Percentiles rank a stretch among this genome's conserved stretches.
Conservation (phyloP, 1,284 basidiomycete species). For the Ganoderma lingzhi region DNA sequence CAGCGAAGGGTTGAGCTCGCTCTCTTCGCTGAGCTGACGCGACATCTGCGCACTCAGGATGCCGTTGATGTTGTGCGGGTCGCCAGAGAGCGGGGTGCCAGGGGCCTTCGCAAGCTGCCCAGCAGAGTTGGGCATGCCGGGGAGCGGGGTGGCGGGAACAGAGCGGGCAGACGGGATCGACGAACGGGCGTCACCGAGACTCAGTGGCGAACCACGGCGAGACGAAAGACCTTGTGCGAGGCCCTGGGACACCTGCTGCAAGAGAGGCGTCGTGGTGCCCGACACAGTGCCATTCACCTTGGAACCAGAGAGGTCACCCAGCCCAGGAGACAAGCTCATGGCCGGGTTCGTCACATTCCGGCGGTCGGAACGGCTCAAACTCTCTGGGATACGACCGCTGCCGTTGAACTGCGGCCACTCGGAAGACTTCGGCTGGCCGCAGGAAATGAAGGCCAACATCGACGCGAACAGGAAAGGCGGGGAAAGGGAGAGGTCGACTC, state of each 20-base stretch:
- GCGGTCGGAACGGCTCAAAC: constrained; percentile 62
- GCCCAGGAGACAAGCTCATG: constrained; percentile 61
- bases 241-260: constrained; percentile 68
- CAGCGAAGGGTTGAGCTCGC: constrained; percentile 73
- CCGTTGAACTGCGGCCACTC: constrained; percentile 94
- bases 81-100: constrained; percentile 56
- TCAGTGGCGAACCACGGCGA: constrained; percentile 76
- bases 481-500: constrained; percentile 8
- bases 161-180: constrained; percentile 69
- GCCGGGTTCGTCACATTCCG: constrained; percentile 79
- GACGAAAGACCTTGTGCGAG: constrained; percentile 58
- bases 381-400: constrained; percentile 65
- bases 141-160: constrained; percentile 78
- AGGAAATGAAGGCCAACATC: constrained; percentile 61
- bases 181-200: constrained; percentile 60
- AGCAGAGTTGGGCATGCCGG: constrained; percentile 55
- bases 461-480: constrained; percentile 39
- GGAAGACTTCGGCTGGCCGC: constrained; percentile 78
- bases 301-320: constrained; percentile 54
- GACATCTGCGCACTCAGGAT: constrained; percentile 63
- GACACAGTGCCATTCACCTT: constrained; percentile 59
- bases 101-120: constrained; percentile 69
- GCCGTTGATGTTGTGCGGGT: constrained; percentile 63
- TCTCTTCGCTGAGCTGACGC: constrained; percentile 55
- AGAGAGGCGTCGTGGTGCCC: constrained; percentile 67